Evolutionary conservation across 164 flowering plant genomes (phyloP), one percentile per base, ranked within the genome.

Genomic region (Vitis rupestris): DNA sequence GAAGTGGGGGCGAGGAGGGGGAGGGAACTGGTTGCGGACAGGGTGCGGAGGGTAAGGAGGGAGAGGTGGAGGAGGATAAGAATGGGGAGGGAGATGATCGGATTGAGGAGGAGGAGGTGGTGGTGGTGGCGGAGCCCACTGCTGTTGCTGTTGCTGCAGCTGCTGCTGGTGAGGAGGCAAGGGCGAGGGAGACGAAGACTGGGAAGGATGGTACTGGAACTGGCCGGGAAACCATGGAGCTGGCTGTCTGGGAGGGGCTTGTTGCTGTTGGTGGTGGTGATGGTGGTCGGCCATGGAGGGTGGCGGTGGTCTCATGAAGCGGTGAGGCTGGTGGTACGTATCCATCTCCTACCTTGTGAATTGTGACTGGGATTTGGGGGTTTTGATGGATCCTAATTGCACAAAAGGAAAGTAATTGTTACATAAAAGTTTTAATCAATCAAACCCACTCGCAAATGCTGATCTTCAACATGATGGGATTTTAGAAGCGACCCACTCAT

Each of bases 151-250:
- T 0, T 77, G 57, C 49, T 19, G 31, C 23, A 19, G 23, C 31
- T 16, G 74, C 48, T 54, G 79, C n/a, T 47, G 71, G 44, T 13
- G 54, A 14, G 70, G 55, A 54, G 72, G 68, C 14, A 71, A 57
- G 13, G 82, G 76, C 1, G 80, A 49, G 29, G 78, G 74, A 19
- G 81, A 70, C 29, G 74, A 73, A 10, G 79, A 70, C 55, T 70
- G 78, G 23, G 72, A 47, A 8, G 77, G 75, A 0, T 81, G 88
- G 76, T 78, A 82, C 56, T 89, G 91, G 65, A 78, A 83, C 68
- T 87, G 94, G 64, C 70, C 72, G 17, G 90, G 49, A 65, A 72
- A 83, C 85, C 84, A 85, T 9, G 80, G 80, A 49, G 73, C 77
- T 10, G 82, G 83, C 5, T 75, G 84, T 3, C 63, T 12, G 19